A percentile compares a stretch with the other conserved stretches of the same genome.
These are phyloP conservation scores for Rhododendron henanense DNA, from an alignment of 148 eudicot species.

Conservation along the genomic window DNA sequence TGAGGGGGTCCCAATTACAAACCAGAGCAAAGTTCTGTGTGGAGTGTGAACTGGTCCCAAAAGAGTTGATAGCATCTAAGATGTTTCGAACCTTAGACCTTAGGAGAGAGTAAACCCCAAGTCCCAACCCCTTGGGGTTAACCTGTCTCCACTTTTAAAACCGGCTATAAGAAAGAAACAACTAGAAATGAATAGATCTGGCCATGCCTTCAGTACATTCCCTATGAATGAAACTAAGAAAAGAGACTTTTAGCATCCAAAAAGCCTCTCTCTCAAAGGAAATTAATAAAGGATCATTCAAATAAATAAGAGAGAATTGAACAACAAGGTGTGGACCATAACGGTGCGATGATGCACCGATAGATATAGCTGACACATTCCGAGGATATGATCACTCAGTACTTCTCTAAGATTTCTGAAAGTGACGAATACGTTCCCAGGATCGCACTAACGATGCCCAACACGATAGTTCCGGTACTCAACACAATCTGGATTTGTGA, in stretches of 20 bases:
- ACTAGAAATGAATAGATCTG: neutral
- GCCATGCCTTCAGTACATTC: neutral
- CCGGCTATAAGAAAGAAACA: neutral
- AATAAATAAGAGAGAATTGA: neutral
- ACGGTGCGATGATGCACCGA: neutral
- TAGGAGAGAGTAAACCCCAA: neutral
- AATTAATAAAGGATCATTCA: neutral
- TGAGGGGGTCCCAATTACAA: neutral
- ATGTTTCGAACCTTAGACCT: too few species aligned
- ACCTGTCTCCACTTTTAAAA: neutral
- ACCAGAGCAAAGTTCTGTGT: too few species aligned
- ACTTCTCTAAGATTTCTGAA: constrained; percentile 28
- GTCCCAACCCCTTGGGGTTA: neutral
- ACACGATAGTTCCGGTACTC: constrained; percentile 36
- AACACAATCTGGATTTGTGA: constrained; percentile 33
- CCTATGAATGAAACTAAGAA: neutral
- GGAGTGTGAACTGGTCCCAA: too few species aligned
- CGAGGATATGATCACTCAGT: constrained; percentile 1
- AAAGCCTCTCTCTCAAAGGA: neutral
- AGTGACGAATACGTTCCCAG: constrained; percentile 69
- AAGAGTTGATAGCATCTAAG: too few species aligned
- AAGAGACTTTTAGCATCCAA: neutral
- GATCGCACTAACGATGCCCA: constrained; percentile 52
- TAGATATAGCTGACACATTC: neutral
- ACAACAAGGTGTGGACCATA: neutral